phyloP scores from a whole-genome alignment of 2,329 filamentous ascomycete genomes.

The Neocucurbitaria cava region DNA sequence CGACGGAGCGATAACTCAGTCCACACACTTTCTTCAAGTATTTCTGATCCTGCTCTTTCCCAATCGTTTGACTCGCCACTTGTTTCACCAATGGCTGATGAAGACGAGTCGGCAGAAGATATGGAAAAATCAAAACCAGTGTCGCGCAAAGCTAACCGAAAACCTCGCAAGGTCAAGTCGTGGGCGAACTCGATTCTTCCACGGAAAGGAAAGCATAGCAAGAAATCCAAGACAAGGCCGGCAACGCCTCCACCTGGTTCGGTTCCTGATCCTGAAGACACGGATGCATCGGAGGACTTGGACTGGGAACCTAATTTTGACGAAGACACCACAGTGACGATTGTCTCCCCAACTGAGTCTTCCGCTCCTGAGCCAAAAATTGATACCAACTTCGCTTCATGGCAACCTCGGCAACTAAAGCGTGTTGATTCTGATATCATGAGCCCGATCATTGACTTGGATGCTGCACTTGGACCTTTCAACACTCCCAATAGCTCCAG shows the following conservation, averaged over 20 bases:
- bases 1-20: constrained; percentile 49
- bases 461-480: constrained; percentile 91
- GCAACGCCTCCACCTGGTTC: constrained; percentile 39
- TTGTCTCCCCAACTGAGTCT: constrained; percentile 45
- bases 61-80: constrained; percentile 34
- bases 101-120: constrained; percentile 43
- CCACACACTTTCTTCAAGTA: constrained; percentile 37
- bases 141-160: constrained; percentile 62
- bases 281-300: constrained; percentile 43
- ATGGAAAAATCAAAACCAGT: constrained; percentile 48
- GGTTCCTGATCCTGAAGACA: constrained; percentile 37
- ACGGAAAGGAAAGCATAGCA: constrained; percentile 63
- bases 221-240: constrained; percentile 52
- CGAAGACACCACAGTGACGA: constrained; percentile 51
- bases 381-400: constrained; percentile 46
- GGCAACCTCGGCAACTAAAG: constrained; percentile 46
- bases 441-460: constrained; percentile 88
- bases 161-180: constrained; percentile 74
- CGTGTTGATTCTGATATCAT: constrained; percentile 64
- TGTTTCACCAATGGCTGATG: constrained; percentile 32
- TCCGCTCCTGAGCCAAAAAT: constrained; percentile 30
- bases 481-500: constrained; percentile 79
- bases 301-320: constrained; percentile 52
- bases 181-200: constrained; percentile 74
- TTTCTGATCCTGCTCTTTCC: constrained; percentile 45